A percentile compares a stretch with the other conserved stretches of the same genome.
phyloP scores from a whole-genome alignment of 306 rosid species.

The Vachellia collinsii region DNA sequence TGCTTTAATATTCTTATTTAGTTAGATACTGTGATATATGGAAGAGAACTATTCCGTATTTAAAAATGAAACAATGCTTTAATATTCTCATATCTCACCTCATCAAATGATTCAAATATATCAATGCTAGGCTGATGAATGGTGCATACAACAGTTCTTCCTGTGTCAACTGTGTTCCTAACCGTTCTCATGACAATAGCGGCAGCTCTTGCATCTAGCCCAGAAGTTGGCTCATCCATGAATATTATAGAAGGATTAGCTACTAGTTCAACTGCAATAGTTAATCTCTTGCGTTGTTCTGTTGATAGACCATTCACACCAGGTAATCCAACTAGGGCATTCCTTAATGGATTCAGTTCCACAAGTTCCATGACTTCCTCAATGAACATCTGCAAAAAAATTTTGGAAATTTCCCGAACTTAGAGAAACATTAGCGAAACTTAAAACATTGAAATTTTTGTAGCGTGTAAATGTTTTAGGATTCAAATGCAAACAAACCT shows the following conservation, averaged over 20 bases:
- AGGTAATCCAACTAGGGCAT: constrained; percentile 65
- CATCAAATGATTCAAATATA: constrained; percentile 70
- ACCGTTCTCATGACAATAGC: constrained; percentile 71
- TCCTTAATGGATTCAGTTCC: constrained; percentile 54
- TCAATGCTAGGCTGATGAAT: constrained; percentile 77
- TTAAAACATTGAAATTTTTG: constrained; percentile 2
- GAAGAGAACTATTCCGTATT: constrained; percentile 16
- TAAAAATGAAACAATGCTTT: background rate
- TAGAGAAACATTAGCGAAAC: background rate
- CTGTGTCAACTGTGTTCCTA: constrained; percentile 70
- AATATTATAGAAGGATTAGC: constrained; percentile 72
- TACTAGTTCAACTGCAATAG: constrained; percentile 69
- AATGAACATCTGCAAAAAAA: constrained; percentile 59
- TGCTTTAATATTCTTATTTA: no score
- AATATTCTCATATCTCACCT: constrained; percentile 40
- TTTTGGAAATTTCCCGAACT: constrained; percentile 4
- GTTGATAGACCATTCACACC: constrained; percentile 64
- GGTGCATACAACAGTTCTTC: constrained; percentile 77
- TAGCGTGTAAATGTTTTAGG: constrained; percentile 1
- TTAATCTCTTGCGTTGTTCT: constrained; percentile 68
- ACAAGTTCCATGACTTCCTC: constrained; percentile 73
- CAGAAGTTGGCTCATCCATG: constrained; percentile 82
- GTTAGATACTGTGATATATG: constrained; percentile 28
- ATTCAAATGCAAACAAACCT: constrained; percentile 52
- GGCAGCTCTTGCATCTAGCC: constrained; percentile 71